A percentile compares a stretch with the other conserved stretches of the same genome.
Conservation (phyloP, 768 basidiomycete species). For the Mycena venus region DNA sequence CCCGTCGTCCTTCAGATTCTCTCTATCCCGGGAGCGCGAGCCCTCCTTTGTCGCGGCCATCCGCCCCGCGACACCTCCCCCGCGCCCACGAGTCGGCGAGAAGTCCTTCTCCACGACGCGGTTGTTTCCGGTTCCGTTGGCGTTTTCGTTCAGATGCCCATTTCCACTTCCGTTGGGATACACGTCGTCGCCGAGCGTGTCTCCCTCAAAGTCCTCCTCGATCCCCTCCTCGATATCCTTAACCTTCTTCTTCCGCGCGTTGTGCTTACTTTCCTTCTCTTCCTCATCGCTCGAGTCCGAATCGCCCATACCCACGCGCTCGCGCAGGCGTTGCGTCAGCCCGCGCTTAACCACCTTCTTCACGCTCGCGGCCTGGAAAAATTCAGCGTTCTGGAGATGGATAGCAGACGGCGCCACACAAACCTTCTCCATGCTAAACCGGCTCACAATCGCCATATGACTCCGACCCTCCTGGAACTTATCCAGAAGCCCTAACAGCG, state of each 20-base stretch:
- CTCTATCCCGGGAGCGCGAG: conserved; percentile 17
- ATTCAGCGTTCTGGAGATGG: not conserved
- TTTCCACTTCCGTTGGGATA: not conserved
- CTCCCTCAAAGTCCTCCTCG: conserved; percentile 29
- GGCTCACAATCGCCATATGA: conserved; percentile 92
- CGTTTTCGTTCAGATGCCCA: not conserved
- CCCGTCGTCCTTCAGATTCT: conserved; percentile 14
- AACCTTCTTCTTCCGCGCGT: conserved; percentile 22
- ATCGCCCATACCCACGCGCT: conserved; percentile 81
- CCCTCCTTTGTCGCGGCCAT: conserved; percentile 20
- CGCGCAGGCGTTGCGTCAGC: conserved; percentile 81
- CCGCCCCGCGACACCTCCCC: conserved; percentile 14
- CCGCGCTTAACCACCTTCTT: conserved; percentile 88
- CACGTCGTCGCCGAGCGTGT: conserved; percentile 20
- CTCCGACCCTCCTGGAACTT: conserved; percentile 92
- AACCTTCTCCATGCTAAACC: conserved; percentile 77
- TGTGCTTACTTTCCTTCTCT: conserved; percentile 39
- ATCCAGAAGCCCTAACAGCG: conserved; percentile 87
- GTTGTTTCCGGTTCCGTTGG: not conserved
- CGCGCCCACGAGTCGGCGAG: conserved; percentile 31
- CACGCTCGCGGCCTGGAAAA: conserved; percentile 72
- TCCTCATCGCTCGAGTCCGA: conserved; percentile 66
- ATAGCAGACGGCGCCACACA: not conserved
- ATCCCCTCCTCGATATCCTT: conserved; percentile 35
- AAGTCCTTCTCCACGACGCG: conserved; percentile 10